Base-by-base conservation (phyloP, 2,329 filamentous ascomycete genomes). In the Ascochyta clinopodiicola region DNA sequence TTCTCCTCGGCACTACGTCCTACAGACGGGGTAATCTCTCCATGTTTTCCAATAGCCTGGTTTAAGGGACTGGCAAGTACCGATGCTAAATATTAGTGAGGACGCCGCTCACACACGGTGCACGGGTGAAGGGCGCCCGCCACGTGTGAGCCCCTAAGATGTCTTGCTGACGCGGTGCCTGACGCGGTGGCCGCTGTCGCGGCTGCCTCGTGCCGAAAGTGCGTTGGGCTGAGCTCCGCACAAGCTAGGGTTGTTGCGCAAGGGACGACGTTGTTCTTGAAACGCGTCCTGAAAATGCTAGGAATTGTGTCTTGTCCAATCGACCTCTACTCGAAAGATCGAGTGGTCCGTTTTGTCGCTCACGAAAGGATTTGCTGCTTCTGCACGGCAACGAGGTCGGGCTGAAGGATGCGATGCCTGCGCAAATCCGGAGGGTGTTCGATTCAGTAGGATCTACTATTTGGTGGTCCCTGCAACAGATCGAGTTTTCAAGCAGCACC, bases 391-490 rank as follows among this genome's bases (percentile, higher is more conserved):
- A 29, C 35, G 29, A 46, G 36, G 12, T 35, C 13, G 32, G 10
- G 22, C 13, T 36, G 42, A 46, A 56, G 52, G 52, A 50, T 43
- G 31, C 19, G 21, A 56, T 56, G 52, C 52, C 37, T 50, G 52
- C 42, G 52, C 31, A 29, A 49, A 56, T 56, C 52, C 42, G 45
- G 46, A 56, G 51, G 51, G 27, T 32, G 38, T 38, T 46, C 17
- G 25, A 13, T 34, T 22, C 19, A 42, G 27, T 21, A 46, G 24
- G 36, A 10, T 12, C 35, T 19, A 17, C 17, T 17, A 44, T 46
- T 27, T 40, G 35, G 52, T 24, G 46, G 36, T 10, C 42, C 36
- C 37, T 56, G 52, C 24, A 38, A n/a, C 34, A 31, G 45, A 42
- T 45, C 42, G 36, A 42, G 12, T 32, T 56, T 46, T 42, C 19